phyloP scores from a whole-genome alignment of 345 rosid species.

The Xanthoceras sorbifolium region DNA sequence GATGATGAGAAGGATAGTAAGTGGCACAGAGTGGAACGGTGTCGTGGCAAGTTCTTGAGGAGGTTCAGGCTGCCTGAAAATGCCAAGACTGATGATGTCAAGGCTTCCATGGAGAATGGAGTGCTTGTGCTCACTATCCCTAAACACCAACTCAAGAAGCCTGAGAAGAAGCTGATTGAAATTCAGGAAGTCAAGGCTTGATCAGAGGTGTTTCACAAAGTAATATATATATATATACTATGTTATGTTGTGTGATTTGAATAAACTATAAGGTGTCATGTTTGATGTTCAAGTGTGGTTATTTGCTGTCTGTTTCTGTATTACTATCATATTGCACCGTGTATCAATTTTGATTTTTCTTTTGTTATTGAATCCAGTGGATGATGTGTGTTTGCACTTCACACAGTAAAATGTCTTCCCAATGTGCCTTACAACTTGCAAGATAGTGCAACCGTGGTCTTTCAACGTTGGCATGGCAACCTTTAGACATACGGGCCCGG shows the following conservation, averaged over 20 bases:
- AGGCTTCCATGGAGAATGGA: slow-evolving; percentile 49
- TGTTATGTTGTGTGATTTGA: not conserved
- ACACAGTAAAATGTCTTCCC: too few species aligned
- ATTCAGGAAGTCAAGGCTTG: slow-evolving; percentile 28
- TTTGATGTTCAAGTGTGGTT: not conserved
- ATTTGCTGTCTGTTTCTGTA: not conserved
- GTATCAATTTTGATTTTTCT: too few species aligned
- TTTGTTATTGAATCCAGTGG: too few species aligned
- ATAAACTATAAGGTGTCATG: not conserved
- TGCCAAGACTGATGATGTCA: slow-evolving; percentile 42
- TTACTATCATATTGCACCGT: not conserved
- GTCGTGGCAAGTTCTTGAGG: slow-evolving; percentile 39
- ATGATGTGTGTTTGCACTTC: too few species aligned
- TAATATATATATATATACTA: not conserved
- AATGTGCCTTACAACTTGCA: too few species aligned
- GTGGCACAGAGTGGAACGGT: slow-evolving; percentile 52
- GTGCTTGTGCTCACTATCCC: slow-evolving; percentile 46
- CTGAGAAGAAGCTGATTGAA: slow-evolving; percentile 38
- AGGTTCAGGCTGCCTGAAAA: slow-evolving; percentile 48
- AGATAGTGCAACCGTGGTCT: too few species aligned
- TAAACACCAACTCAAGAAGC: slow-evolving; percentile 39
- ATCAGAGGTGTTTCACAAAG: not conserved
- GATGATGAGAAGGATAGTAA: slow-evolving; percentile 35
- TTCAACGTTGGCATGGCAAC: too few species aligned
- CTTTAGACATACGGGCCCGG: too few species aligned